These are phyloP conservation scores for Thelonectria rubi DNA, from an alignment of 2,329 filamentous ascomycete species.

Conservation along the genomic window DNA sequence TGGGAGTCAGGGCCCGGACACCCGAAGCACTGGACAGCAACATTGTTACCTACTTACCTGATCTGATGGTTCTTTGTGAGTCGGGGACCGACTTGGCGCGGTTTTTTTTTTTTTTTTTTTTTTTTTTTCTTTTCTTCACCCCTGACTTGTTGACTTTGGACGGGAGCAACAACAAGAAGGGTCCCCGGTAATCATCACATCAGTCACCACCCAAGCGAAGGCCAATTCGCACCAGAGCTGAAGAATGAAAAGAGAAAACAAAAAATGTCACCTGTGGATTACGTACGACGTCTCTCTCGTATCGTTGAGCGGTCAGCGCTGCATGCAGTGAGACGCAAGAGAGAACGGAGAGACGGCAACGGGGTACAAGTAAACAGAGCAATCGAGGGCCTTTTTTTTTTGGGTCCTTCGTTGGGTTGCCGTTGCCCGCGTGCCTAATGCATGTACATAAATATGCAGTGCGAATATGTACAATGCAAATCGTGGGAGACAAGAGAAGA, in stretches of 20 bases:
- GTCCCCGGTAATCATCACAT: conserved; percentile 21
- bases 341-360: too few species aligned
- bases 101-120: conserved; percentile 5
- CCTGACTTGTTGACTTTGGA: conserved; percentile 16
- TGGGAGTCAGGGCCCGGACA: too few species aligned
- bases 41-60: too few species aligned
- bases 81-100: conserved; percentile 6
- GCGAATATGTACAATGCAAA: too few species aligned
- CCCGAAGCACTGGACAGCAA: too few species aligned
- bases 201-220: conserved; percentile 16
- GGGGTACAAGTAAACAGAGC: background rate
- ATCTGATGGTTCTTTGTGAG: too few species aligned
- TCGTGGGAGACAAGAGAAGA: too few species aligned
- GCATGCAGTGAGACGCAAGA: background rate
- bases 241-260: background rate
- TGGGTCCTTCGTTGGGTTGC: background rate
- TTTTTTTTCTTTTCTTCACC: too few species aligned
- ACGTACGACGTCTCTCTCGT: background rate
- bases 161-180: background rate
- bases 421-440: too few species aligned
- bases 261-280: background rate
- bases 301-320: conserved; percentile 7
- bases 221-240: too few species aligned
- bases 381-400: background rate
- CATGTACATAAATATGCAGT: background rate